Base-by-base conservation (phyloP, 768 basidiomycete species). In the Coprinellus aureogranulatus region DNA sequence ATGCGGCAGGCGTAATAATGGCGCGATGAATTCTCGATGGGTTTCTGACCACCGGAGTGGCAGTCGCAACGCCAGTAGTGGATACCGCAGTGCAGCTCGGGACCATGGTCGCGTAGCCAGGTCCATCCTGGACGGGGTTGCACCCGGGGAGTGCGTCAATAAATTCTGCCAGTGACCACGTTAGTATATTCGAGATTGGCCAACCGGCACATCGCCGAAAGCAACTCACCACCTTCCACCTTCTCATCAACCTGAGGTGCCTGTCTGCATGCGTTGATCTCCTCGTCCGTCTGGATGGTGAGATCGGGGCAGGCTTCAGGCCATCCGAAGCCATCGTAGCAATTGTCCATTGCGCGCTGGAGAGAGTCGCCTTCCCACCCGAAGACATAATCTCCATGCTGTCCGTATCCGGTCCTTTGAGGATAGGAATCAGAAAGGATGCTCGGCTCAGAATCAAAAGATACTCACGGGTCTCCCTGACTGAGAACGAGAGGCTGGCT, bases 311-410 rank as follows among this genome's bases (percentile, higher is more conserved):
- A 58, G 23, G 57, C 52, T 31, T 53, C 52, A 2, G 57, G 57
- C 26, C 52, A 46, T 45, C 57, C 57, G 23, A 58, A 52, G 30
- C 52, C 52, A 23, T 53, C 50, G 30, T 52, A 44, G 45, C 57
- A 58, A 9, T 46, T 58, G 44, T 58, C 57, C 57, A 58, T 58
- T 2, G 57, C 57, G 42, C 57, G 57, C 26, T 58, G 57, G 51
- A 58, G 51, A 1, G 57, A 53, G 44, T 58, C 57, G 25, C 52
- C 57, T 58, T 58, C 57, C 57, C 57, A 58, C 16, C 57, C 57
- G 28, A 58, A 58, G 42, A 58, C 31, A 51, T 58, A 58, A 51
- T 58, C 57, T 1, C 42, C 57, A 23, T 58, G 57, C 14, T 58
- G 57, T 30, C 57, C 57, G 27, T 53, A 58, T 9, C 57, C 57